Evolutionary conservation across 1,139 yeast species (phyloP), one percentile per base, ranked within the genome.

Genomic region (Hyphopichia buzzinii): DNA sequence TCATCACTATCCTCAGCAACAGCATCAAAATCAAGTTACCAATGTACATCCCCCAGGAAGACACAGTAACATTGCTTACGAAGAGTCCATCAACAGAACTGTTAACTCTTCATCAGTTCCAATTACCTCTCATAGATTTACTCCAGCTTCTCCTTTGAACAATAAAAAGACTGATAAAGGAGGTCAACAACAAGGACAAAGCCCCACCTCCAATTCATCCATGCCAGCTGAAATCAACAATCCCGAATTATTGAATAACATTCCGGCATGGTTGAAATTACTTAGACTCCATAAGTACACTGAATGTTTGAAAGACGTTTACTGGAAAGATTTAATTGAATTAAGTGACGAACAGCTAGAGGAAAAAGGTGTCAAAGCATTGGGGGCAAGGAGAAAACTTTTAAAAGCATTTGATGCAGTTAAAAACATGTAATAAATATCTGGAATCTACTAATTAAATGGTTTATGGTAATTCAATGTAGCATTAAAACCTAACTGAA

Each of bases 311-410:
- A 79, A 83, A 54, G 83, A 80, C 46, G 68, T 83, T 46, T 72
- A 76, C 21, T 92, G 98, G 98, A 69, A 74, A 43, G 96, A 84
- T 35, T 72, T 92, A 65, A 76, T 92, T 39, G 79, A 77, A 48
- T 68, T 86, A 47, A 72, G 71, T 42, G 96, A 90, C 52, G 74
- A 64, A 3, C 77, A 79, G 39, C 71, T 94, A 50, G 90, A 84
- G 48, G 72, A 72, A 4, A 74, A 81, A 41, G 98, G 99, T 4
- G 96, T 92, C 32, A 77, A 81, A 46, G 97, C 98, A 0, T 73
- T 92, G 46, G 98, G 98, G 6, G 98, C 98, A 1, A 74, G 98
- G 46, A 77, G 97, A 42, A 92, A 92, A 61, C 74, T 92, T 56
- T 66, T 92, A 50, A 92, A 94, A 64, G 95, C 96, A 27, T 92